These are phyloP conservation scores for Penicillium psychrofluorescens DNA, from an alignment of 495 filamentous ascomycete genomes.

Conservation along the genomic window DNA sequence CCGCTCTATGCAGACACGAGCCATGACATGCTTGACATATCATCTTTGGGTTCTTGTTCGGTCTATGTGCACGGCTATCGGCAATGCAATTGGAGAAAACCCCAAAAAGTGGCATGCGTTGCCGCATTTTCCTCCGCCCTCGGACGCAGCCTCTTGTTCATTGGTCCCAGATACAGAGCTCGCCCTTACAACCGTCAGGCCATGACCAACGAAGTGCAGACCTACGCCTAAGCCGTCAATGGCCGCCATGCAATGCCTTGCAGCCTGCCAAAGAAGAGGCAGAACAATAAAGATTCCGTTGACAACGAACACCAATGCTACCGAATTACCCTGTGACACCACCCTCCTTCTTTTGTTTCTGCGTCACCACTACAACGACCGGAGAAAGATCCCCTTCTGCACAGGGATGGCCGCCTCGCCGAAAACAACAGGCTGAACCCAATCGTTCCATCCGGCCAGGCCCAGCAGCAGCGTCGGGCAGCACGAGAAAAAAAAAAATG, in stretches of 20 bases:
- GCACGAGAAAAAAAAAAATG: constrained; percentile 13
- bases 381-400: no score
- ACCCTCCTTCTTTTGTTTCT: constrained; percentile 9
- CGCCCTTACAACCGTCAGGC: no score
- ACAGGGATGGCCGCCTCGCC: constrained; percentile 5
- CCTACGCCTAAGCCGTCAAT: constrained; percentile 4
- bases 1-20: constrained; percentile 12
- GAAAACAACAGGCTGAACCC: background rate
- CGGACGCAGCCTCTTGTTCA: constrained; percentile 3
- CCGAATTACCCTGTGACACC: constrained; percentile 20
- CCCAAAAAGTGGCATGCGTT: background rate
- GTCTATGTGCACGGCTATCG: constrained; percentile 8
- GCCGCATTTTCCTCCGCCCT: background rate
- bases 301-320: constrained; percentile 7
- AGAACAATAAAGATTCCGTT: constrained; percentile 11
- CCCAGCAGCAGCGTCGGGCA: constrained; percentile 9
- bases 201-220: background rate
- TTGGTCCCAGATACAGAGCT: constrained; percentile 11
- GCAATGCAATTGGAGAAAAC: constrained; percentile 6
- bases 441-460: constrained; percentile 3
- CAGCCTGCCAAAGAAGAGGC: constrained; percentile 17
- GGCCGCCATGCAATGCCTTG: constrained; percentile 15
- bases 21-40: constrained; percentile 17
- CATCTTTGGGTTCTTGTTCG: no score
- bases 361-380: background rate